A percentile compares a stretch with the other conserved stretches of the same genome.
Evolutionary conservation across 345 rosid species (phyloP).

Genomic region (Aurinia saxatilis): DNA sequence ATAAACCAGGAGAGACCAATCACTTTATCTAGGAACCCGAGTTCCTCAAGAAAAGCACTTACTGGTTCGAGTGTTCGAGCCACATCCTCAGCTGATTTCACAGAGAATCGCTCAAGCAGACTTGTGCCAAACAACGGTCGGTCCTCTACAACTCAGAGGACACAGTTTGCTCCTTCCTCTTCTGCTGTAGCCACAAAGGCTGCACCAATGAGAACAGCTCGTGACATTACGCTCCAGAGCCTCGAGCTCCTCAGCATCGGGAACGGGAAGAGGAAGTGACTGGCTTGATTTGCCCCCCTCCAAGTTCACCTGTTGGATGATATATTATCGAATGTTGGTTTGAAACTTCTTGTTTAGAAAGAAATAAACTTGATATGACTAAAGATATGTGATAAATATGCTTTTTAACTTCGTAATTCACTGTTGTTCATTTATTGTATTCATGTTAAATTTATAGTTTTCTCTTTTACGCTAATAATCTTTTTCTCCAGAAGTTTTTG

Average conservation of each 20-base stretch:
- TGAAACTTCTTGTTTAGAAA: neutral
- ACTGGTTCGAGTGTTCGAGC: slow-evolving; percentile 49
- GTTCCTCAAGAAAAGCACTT: slow-evolving; percentile 61
- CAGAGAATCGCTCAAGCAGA: slow-evolving; percentile 52
- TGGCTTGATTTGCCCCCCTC: neutral
- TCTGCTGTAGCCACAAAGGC: slow-evolving; percentile 53
- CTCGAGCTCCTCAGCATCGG: slow-evolving; percentile 72
- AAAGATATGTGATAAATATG: slow-evolving; percentile 5
- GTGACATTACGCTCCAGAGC: slow-evolving; percentile 60
- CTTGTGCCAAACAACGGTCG: slow-evolving; percentile 52
- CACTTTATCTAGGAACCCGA: slow-evolving; percentile 54
- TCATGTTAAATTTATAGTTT: neutral
- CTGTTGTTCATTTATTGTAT: neutral
- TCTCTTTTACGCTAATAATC: neutral
- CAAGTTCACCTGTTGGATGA: neutral
- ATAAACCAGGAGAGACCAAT: slow-evolving; percentile 57
- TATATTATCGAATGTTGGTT: neutral
- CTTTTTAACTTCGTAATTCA: neutral
- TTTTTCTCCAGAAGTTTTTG: too few species aligned
- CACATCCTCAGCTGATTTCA: slow-evolving; percentile 68
- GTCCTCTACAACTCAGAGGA: slow-evolving; percentile 56
- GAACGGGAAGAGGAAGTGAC: slow-evolving; percentile 28
- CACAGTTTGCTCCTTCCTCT: slow-evolving; percentile 49
- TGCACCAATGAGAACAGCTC: slow-evolving; percentile 40
- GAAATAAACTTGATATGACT: slow-evolving; percentile 3